These are phyloP conservation scores for Leccinum fuscescens DNA, from an alignment of 1,284 basidiomycete species.

Conservation along the genomic window DNA sequence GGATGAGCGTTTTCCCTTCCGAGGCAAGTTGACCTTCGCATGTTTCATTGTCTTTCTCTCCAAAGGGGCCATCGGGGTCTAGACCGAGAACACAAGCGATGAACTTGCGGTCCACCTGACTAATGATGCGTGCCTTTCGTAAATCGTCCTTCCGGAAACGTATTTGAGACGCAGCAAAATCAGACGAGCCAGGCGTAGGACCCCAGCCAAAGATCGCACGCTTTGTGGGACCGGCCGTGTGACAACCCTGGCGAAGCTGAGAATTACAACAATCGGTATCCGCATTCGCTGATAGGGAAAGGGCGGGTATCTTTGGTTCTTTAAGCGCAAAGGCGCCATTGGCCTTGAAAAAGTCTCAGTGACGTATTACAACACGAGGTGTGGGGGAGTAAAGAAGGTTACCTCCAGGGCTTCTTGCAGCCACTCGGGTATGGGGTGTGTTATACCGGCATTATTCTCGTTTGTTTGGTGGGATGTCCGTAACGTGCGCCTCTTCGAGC, in stretches of 20 bases:
- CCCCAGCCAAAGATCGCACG: constrained; percentile 9
- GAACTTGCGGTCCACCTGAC: constrained; percentile 89
- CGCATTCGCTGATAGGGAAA: constrained; percentile 31
- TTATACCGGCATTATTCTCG: background rate
- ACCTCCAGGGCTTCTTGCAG: constrained; percentile 50
- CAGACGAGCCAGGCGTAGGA: constrained; percentile 14
- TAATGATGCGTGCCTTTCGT: constrained; percentile 55
- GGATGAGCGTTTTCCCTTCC: constrained; percentile 50
- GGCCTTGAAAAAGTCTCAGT: constrained; percentile 34
- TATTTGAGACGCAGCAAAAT: constrained; percentile 20
- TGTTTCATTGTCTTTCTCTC: constrained; percentile 13
- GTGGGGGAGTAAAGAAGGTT: constrained; percentile 16
- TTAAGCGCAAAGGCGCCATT: constrained; percentile 49
- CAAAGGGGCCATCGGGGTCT: constrained; percentile 10
- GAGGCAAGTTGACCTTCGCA: constrained; percentile 2
- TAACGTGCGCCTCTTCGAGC: constrained; percentile 18
- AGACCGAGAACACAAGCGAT: constrained; percentile 63
- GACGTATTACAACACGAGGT: constrained; percentile 1
- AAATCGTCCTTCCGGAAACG: constrained; percentile 57
- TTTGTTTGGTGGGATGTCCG: constrained; percentile 6
- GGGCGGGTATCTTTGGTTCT: constrained; percentile 47
- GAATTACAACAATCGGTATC: constrained; percentile 14
- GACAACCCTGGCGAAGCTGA: constrained; percentile 13
- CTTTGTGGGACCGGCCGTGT: constrained; percentile 7
- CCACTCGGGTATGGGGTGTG: constrained; percentile 46